Percentiles rank a stretch among this genome's conserved stretches.
phyloP scores from a whole-genome alignment of 805 yeast genomes.

The Wickerhamiella nectarea region DNA sequence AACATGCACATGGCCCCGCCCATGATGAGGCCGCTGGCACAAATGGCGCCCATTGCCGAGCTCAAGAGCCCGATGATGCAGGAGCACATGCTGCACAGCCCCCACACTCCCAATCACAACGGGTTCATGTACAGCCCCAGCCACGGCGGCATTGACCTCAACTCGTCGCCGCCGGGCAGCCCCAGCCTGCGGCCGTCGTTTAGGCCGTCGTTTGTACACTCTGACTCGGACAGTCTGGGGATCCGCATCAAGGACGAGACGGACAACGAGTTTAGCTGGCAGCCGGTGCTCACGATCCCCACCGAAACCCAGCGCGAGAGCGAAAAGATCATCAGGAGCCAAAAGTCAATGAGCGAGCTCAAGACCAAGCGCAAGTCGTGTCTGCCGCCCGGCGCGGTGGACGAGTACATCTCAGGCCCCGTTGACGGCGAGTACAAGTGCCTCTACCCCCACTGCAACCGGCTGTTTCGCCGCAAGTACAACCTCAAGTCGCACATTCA shows the following conservation, averaged over 20 bases:
- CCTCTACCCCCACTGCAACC: slow-evolving; percentile 62
- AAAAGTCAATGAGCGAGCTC: slow-evolving; percentile 22
- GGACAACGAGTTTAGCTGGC: slow-evolving; percentile 29
- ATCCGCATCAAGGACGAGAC: background rate
- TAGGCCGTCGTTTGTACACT: background rate
- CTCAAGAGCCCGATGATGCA: background rate
- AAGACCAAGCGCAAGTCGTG: slow-evolving; percentile 38
- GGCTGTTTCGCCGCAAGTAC: slow-evolving; percentile 74
- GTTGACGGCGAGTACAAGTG: slow-evolving; percentile 65
- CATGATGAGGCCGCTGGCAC: background rate
- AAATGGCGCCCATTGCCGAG: background rate
- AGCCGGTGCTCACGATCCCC: slow-evolving; percentile 27
- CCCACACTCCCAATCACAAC: background rate
- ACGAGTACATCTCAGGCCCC: slow-evolving; percentile 70
- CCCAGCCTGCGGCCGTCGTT: slow-evolving; percentile 10
- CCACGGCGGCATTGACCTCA: background rate
- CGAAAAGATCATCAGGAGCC: slow-evolving; percentile 24
- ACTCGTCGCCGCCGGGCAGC: slow-evolving; percentile 18
- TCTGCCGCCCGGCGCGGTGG: slow-evolving; percentile 81
- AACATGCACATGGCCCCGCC: background rate
- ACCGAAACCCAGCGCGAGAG: slow-evolving; percentile 23
- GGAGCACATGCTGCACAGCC: background rate
- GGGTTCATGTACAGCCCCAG: background rate
- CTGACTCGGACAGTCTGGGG: background rate
- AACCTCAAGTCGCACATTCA: slow-evolving; percentile 92